Base-by-base conservation (phyloP, 441 rosid genomes). In the Flueggea neowawraea region DNA sequence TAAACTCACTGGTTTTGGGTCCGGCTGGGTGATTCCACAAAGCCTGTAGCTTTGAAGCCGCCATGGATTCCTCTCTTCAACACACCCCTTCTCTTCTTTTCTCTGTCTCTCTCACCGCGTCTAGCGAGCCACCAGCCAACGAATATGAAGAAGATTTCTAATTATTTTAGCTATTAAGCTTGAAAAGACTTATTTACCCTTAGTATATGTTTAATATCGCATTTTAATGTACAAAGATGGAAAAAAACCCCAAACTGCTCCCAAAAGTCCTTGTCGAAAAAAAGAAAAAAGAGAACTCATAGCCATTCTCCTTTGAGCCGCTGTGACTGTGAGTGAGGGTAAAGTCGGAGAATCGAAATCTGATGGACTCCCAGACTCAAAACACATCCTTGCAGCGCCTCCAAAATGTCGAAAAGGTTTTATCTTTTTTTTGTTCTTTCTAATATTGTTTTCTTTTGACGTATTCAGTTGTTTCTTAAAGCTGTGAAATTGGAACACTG, bases 21-120 rank as follows among this genome's bases (percentile, higher is more conserved):
- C 98, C 97, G 6, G 97, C 98, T 0, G 96, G 98, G 66, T 90
- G 98, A 75, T 84, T 92, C 98, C 98, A 92, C 15, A 92, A 79
- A 55, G 91, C 84, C 67, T 89, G 87, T 31, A 92, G 81, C 85
- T 84, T 92, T 13, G 98, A 86, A 16, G 85, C 16, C 55, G 92
- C 81, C 97, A 89, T 91, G 50, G 50, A 14, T 47, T 47, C 14
- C 4, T 10, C 12, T 47, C 5, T 4, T 36, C 12, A 47, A 47
- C 50, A 11, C 50, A 4, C 45, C 12, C 12, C 10, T 43, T 47
- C 50, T 47, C 4, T 9, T n/a, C n/a, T n/a, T n/a, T n/a, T n/a
- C n/a, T n/a, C n/a, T n/a, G n/a, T n/a, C 4, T 14, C 50, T 47
- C n/a, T 47, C 1, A 1, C 45, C 3, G 45, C 45, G 45, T 6